Conservation (phyloP, 2,329 filamentous ascomycete species). For the Mycogone perniciosa region DNA sequence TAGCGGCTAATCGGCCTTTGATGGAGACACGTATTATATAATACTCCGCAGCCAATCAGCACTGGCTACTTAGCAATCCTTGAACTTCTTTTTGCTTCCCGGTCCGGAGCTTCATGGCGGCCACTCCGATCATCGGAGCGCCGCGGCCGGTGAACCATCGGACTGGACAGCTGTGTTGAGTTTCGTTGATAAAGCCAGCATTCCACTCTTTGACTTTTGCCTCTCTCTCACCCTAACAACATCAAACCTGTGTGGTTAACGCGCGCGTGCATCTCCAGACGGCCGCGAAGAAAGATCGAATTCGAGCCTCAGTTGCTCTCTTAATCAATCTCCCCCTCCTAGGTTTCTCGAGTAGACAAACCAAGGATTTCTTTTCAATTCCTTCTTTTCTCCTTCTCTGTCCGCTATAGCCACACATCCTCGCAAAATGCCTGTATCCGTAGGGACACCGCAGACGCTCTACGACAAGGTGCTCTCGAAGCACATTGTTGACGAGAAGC, state of each 20-base stretch:
- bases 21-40: not conserved
- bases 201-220: not conserved
- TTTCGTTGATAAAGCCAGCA: not conserved
- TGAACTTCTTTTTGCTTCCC: conserved; percentile 1
- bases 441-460: conserved; percentile 70
- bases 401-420: not conserved
- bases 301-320: not conserved
- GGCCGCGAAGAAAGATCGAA: not conserved
- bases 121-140: conserved; percentile 19
- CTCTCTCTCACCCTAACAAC: not conserved
- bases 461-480: conserved; percentile 97
- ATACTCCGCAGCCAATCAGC: conserved; percentile 1
- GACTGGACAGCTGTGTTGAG: not conserved
- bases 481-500: conserved; percentile 92
- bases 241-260: too few species aligned
- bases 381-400: conserved; percentile 4
- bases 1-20: not conserved
- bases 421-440: conserved; percentile 66
- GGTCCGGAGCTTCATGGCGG: conserved; percentile 9
- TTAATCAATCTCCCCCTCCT: not conserved
- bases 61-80: conserved; percentile 4
- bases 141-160: conserved; percentile 10
- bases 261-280: not conserved
- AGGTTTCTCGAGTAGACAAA: not conserved
- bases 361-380: not conserved